These are phyloP conservation scores for Myxozyma sirexii DNA, from an alignment of 805 yeast genomes.

Conservation along the genomic window DNA sequence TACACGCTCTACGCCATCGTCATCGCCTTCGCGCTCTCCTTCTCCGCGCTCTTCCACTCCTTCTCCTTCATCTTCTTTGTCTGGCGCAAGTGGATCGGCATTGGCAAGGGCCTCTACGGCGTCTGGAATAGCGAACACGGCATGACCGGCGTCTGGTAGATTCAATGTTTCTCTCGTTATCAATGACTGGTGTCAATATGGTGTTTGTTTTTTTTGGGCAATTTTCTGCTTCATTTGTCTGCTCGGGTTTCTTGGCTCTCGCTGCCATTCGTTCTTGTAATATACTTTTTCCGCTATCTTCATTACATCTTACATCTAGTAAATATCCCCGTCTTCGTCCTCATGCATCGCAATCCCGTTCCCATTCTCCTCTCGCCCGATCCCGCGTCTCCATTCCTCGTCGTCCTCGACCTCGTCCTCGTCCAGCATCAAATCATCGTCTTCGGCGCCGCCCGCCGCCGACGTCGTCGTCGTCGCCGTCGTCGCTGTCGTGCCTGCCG, in stretches of 20 bases:
- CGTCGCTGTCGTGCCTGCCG: neutral
- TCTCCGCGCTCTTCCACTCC: constrained; percentile 26
- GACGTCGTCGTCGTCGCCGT: constrained; percentile 1
- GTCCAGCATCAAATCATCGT: constrained; percentile 16
- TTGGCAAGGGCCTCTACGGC: constrained; percentile 26
- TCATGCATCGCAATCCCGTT: constrained; percentile 20
- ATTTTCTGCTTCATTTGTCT: no score
- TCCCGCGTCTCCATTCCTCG: constrained; percentile 6
- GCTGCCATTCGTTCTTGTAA: no score
- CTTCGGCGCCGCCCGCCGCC: no score
- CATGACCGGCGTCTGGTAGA: constrained; percentile 25
- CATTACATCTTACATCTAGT: constrained; percentile 7
- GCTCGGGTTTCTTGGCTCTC: no score
- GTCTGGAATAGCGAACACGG: constrained; percentile 24
- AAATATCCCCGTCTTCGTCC: constrained; percentile 27
- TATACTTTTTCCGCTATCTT: neutral
- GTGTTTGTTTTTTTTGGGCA: neutral
- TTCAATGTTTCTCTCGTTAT: neutral
- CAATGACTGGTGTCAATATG: neutral
- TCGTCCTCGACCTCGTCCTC: constrained; percentile 18
- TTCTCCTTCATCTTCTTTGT: constrained; percentile 26
- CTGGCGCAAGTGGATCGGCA: constrained; percentile 30
- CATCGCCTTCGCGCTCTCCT: constrained; percentile 27
- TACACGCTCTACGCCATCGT: constrained; percentile 30
- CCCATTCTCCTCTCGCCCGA: constrained; percentile 12